Percentiles rank a stretch among this genome's conserved stretches.
Conservation (phyloP, 148 eudicot species). For the Rhododendron ferrugineum region DNA sequence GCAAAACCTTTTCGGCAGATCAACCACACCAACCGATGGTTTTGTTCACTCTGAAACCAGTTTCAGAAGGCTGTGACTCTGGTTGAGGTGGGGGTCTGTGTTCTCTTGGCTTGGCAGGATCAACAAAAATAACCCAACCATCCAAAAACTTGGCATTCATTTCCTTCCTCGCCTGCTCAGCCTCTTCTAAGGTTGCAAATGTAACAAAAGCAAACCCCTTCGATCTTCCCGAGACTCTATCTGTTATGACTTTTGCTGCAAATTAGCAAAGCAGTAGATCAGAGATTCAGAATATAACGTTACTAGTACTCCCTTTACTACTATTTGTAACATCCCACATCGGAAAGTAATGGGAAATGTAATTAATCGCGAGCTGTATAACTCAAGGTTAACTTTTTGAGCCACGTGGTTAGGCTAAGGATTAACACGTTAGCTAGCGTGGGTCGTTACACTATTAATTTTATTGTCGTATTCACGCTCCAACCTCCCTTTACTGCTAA, state of each 20-base stretch:
- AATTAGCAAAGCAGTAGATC: neutral
- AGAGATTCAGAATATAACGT: neutral
- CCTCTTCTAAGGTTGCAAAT: constrained; percentile 79
- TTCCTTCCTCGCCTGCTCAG: constrained; percentile 70
- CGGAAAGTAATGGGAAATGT: neutral
- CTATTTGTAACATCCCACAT: neutral
- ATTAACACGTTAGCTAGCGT: neutral
- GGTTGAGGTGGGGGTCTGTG: constrained; percentile 51
- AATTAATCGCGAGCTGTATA: neutral
- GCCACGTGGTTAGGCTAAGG: neutral
- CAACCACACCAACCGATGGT: constrained; percentile 86
- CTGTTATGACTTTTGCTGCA: constrained; percentile 72
- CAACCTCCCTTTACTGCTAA: neutral
- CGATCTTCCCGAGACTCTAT: constrained; percentile 70
- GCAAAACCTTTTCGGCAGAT: neutral
- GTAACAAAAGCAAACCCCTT: constrained; percentile 90
- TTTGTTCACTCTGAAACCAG: constrained; percentile 71
- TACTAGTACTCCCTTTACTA: neutral
- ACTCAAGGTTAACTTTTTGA: neutral
- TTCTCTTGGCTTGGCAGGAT: constrained; percentile 82
- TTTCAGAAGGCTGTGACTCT: constrained; percentile 35
- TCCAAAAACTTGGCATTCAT: constrained; percentile 89
- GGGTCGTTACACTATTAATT: neutral
- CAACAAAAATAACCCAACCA: constrained; percentile 98
- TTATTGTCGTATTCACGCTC: neutral